phyloP scores from a whole-genome alignment of 192 early-diverging fungal genomes.

The Geosiphon pyriformis region DNA sequence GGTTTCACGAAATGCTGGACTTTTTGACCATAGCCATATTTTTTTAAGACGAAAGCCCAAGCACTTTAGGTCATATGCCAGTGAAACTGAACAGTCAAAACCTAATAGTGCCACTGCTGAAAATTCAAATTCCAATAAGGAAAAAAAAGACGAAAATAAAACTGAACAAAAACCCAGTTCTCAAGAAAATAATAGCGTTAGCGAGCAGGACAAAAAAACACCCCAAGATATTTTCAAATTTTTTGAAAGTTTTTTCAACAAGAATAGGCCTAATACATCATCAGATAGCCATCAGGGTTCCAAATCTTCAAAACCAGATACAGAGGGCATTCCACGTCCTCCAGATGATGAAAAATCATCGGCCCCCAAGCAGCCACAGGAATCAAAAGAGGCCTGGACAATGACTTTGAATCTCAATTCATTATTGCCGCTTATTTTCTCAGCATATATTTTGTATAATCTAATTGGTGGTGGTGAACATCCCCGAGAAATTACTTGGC shows the following conservation, averaged over 20 bases:
- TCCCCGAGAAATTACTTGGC: conserved; percentile 81
- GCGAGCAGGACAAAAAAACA: no score
- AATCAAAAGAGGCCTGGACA: neutral
- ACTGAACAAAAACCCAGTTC: no score
- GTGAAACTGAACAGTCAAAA: no score
- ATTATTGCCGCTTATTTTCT: conserved; percentile 38
- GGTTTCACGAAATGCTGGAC: no score
- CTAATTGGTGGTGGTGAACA: conserved; percentile 40
- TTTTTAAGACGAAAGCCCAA: no score
- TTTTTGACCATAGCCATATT: no score
- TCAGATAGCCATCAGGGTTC: neutral
- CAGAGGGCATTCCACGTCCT: neutral
- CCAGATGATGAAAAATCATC: neutral
- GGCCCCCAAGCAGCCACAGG: neutral
- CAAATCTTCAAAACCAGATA: neutral
- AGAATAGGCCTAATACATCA: neutral
- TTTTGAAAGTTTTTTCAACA: neutral
- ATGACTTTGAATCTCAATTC: conserved; percentile 36
- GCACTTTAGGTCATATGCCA: no score
- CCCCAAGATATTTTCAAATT: neutral
- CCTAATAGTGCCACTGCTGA: no score
- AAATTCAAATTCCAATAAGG: no score
- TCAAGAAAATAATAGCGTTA: no score
- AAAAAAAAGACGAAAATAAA: no score
- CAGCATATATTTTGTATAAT: conserved; percentile 48